These are phyloP conservation scores for Fonsecaea erecta DNA, from an alignment of 2,329 filamentous ascomycete species.

Conservation along the genomic window DNA sequence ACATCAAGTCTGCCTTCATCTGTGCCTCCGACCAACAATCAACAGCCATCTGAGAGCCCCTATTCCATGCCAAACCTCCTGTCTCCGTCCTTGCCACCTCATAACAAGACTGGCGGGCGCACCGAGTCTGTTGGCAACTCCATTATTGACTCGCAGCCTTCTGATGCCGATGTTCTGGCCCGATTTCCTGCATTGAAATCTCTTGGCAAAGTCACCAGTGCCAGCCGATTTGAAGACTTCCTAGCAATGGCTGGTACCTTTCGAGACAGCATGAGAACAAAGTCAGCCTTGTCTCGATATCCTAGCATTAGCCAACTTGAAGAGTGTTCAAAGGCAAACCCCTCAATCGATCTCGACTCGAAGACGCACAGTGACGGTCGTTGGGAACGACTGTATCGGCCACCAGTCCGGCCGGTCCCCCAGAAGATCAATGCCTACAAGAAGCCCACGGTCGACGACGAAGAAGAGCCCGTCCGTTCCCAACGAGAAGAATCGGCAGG, in stretches of 20 bases:
- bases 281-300: constrained; percentile 29
- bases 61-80: background rate
- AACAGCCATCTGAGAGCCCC: background rate
- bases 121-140: constrained; percentile 12
- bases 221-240: constrained; percentile 22
- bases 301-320: constrained; percentile 33
- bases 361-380: constrained; percentile 4
- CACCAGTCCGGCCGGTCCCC: background rate
- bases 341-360: background rate
- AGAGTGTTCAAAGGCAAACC: constrained; percentile 11
- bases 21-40: background rate
- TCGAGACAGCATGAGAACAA: constrained; percentile 3
- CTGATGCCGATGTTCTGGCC: constrained; percentile 42
- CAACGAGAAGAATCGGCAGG: background rate
- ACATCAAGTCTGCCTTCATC: background rate
- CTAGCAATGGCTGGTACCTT: background rate
- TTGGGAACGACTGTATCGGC: background rate
- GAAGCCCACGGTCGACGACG: constrained; percentile 26
- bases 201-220: constrained; percentile 31
- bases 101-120: background rate
- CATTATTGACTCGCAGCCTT: constrained; percentile 42
- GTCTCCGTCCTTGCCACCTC: background rate
- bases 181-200: constrained; percentile 45
- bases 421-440: constrained; percentile 22
- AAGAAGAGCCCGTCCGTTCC: constrained; percentile 13